Conservation (phyloP, 352 stramenopile genomes). For the Phytophthora cryptogea region DNA sequence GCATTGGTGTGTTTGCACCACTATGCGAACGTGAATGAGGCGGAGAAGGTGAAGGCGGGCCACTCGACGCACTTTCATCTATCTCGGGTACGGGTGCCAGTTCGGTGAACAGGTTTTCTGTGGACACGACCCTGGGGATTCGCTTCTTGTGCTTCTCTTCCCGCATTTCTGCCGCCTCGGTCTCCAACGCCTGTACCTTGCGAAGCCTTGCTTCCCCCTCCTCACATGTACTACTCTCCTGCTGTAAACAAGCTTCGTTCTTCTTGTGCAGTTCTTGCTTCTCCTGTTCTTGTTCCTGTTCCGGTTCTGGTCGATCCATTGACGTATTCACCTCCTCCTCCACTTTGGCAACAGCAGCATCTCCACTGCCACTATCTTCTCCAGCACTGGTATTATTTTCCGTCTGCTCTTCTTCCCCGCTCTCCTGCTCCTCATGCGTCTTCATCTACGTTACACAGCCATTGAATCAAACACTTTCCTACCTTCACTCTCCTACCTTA, state of each 20-base stretch:
- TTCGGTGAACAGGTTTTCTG: slow-evolving; percentile 49
- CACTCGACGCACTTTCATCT: slow-evolving; percentile 49
- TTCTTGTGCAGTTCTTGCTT: slow-evolving; percentile 10
- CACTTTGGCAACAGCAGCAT: slow-evolving; percentile 3
- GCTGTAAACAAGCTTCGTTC: slow-evolving; percentile 7
- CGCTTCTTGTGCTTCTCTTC: slow-evolving; percentile 36
- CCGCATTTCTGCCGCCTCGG: slow-evolving; percentile 15
- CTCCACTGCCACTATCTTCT: slow-evolving; percentile 26
- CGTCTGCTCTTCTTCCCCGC: slow-evolving; percentile 20
- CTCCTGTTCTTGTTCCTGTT: slow-evolving; percentile 37
- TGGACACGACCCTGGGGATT: slow-evolving; percentile 15
- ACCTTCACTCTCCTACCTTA: neutral
- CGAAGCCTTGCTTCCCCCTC: slow-evolving; percentile 19
- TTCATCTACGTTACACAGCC: slow-evolving; percentile 26
- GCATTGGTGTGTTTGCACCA: slow-evolving; percentile 28
- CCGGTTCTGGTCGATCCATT: slow-evolving; percentile 28
- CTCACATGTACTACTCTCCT: slow-evolving; percentile 7
- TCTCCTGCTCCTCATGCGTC: slow-evolving; percentile 17
- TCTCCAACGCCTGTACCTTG: slow-evolving; percentile 24
- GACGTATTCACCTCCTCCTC: slow-evolving; percentile 15
- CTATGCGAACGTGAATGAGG: slow-evolving; percentile 30
- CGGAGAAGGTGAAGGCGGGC: slow-evolving; percentile 30
- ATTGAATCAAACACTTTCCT: slow-evolving; percentile 11
- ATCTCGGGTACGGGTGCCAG: slow-evolving; percentile 52
- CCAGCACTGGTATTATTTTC: slow-evolving; percentile 26